phyloP scores from a whole-genome alignment of 2,329 filamentous ascomycete species.

The Diaporthe velutina region DNA sequence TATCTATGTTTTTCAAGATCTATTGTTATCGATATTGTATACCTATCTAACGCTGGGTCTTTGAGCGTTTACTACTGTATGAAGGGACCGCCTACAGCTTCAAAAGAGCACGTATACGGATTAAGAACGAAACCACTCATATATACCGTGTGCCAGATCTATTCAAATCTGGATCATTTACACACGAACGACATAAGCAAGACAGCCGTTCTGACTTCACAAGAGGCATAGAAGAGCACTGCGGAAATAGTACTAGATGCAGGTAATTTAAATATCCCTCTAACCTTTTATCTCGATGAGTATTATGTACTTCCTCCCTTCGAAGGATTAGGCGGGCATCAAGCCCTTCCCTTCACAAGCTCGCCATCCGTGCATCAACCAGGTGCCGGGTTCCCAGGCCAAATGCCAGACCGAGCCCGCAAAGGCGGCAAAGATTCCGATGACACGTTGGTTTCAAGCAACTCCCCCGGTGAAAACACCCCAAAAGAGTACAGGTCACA shows the following conservation, averaged over 20 bases:
- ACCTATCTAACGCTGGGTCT: no score
- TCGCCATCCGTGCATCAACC: not conserved
- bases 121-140: no score
- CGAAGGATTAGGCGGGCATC: not conserved
- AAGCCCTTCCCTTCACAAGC: not conserved
- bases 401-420: not conserved
- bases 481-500: not conserved
- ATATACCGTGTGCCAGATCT: not conserved
- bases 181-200: not conserved
- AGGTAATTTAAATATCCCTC: not conserved
- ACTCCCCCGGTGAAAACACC: not conserved
- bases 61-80: no score
- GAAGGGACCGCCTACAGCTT: no score
- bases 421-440: not conserved
- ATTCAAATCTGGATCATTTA: no score
- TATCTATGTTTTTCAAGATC: no score
- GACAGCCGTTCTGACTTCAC: not conserved
- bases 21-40: no score
- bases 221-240: not conserved
- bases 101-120: no score
- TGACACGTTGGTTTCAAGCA: not conserved
- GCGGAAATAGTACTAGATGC: not conserved
- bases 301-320: constrained; percentile 1
- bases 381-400: not conserved
- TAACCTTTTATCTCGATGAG: not conserved